phyloP scores from a whole-genome alignment of 208 protist genomes.

The Trypanosoma scelopori region DNA sequence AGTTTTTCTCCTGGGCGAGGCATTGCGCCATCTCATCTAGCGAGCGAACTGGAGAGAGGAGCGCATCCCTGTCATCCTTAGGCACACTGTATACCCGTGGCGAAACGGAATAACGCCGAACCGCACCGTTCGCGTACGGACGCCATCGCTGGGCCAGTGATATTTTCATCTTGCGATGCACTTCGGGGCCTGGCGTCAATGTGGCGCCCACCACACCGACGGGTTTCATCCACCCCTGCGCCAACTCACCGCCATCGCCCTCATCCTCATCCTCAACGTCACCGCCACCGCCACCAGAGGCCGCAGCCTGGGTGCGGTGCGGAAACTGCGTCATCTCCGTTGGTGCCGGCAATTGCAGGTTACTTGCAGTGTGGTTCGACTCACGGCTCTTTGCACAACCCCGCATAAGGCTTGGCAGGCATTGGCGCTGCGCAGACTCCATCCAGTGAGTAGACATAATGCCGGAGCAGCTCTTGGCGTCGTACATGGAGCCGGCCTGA shows the following conservation, averaged over 20 bases:
- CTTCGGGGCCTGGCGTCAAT: neutral
- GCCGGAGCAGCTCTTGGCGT: neutral
- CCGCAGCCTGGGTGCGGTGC: neutral
- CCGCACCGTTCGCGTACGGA: constrained; percentile 13
- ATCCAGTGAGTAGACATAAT: neutral
- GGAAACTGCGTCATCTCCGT: neutral
- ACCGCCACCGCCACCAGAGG: too few relatives aligned
- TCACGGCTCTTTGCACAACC: neutral
- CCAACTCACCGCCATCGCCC: neutral
- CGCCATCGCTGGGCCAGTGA: constrained; percentile 13
- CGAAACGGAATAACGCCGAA: constrained; percentile 20
- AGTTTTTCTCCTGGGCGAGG: neutral
- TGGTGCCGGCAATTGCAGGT: neutral
- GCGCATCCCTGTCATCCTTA: neutral
- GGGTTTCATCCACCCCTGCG: too few relatives aligned
- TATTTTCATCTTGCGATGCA: neutral
- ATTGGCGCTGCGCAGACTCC: constrained; percentile 8
- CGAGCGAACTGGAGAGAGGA: neutral
- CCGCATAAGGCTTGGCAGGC: constrained; percentile 14
- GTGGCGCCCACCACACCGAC: neutral
- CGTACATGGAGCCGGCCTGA: neutral
- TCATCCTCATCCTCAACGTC: neutral
- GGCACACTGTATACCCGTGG: neutral
- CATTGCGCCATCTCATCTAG: constrained; percentile 12
- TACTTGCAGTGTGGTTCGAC: neutral